Evolutionary conservation across 148 eudicot species (phyloP).

Genomic region (Vaccinium corymbosum): DNA sequence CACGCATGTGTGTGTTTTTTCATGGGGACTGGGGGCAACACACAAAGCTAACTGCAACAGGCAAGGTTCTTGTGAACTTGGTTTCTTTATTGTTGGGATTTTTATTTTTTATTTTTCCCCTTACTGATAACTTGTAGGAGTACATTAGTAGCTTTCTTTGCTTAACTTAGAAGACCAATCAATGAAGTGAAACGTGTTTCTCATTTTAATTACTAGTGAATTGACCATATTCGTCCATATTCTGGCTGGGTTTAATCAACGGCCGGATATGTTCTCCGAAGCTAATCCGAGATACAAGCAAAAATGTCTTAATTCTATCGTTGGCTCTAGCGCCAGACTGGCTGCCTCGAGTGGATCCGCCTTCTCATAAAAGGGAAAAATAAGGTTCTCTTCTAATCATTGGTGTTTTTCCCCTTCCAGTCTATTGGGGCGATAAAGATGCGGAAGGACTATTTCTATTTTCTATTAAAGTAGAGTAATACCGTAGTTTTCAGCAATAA

Average conservation of each 20-base stretch:
- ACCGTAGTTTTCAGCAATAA: too few species aligned
- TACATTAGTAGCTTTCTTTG: not conserved
- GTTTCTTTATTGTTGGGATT: not conserved
- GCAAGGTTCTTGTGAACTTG: conserved; percentile 14
- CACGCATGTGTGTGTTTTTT: not conserved
- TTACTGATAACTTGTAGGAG: not conserved
- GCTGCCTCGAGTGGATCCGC: too few species aligned
- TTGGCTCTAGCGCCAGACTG: too few species aligned
- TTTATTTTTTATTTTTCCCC: not conserved
- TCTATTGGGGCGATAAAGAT: too few species aligned
- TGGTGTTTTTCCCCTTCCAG: too few species aligned
- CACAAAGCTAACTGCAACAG: not conserved
- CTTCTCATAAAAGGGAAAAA: too few species aligned
- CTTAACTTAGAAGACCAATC: not conserved
- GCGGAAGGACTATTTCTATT: too few species aligned
- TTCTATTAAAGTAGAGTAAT: too few species aligned
- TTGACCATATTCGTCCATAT: not conserved
- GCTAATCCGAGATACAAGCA: too few species aligned
- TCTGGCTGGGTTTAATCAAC: not conserved
- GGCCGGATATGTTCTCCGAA: not conserved
- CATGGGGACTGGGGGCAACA: not conserved
- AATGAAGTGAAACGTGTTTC: conserved; percentile 3
- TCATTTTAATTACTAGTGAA: not conserved
- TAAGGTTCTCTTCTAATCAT: too few species aligned
- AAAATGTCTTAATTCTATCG: too few species aligned